These are phyloP conservation scores for Neofusicoccum sp. DNA, from an alignment of 2,329 filamentous ascomycete species.

Conservation along the genomic window DNA sequence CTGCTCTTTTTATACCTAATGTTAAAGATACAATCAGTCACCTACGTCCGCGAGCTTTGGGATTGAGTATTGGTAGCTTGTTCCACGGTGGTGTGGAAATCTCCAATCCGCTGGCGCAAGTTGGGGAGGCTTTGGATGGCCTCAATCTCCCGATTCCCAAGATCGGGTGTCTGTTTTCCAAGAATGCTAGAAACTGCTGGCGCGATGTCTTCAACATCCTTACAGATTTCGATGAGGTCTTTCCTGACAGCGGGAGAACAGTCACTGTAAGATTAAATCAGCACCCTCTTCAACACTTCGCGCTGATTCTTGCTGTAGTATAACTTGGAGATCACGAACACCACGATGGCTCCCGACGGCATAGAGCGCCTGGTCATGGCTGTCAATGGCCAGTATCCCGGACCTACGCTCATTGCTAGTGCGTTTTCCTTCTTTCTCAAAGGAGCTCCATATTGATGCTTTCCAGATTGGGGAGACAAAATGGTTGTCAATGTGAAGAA, in stretches of 20 bases:
- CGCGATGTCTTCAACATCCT: conserved; percentile 45
- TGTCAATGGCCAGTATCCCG: conserved; percentile 61
- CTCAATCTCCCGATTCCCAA: neutral
- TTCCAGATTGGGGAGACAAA: conserved; percentile 42
- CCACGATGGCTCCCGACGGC: conserved; percentile 46
- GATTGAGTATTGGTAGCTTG: neutral
- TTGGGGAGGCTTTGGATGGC: neutral
- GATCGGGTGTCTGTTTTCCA: conserved; percentile 10
- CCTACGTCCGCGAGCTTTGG: neutral
- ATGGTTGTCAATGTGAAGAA: conserved; percentile 44
- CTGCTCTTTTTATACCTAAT: neutral
- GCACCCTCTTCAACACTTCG: conserved; percentile 25
- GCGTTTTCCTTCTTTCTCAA: conserved; percentile 27
- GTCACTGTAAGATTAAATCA: conserved; percentile 31
- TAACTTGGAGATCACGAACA: conserved; percentile 45
- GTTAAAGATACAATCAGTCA: neutral
- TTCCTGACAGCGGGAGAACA: conserved; percentile 41
- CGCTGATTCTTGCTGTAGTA: conserved; percentile 33
- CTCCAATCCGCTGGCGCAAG: neutral
- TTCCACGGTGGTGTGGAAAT: neutral
- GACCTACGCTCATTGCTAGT: conserved; percentile 48
- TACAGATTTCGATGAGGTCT: conserved; percentile 49
- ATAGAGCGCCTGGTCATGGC: conserved; percentile 34
- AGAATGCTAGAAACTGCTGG: conserved; percentile 44
- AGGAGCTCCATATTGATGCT: conserved; percentile 26